Evolutionary conservation across 768 basidiomycete genomes (phyloP).

Genomic region (Lentinus brumalis): DNA sequence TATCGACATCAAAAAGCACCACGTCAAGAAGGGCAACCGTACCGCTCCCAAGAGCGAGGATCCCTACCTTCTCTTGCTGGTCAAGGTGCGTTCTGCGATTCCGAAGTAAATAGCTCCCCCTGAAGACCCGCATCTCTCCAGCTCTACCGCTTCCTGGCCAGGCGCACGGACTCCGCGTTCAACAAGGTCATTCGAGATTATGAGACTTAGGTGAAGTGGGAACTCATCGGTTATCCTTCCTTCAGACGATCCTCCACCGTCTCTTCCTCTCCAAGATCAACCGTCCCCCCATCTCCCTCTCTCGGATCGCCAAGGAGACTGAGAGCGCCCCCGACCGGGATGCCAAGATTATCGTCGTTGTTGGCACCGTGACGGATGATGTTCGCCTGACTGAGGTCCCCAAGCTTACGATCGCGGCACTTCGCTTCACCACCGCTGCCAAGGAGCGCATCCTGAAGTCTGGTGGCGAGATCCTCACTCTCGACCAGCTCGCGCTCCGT

Average conservation of each 20-base stretch:
- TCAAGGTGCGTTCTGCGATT: constrained; percentile 69
- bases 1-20: constrained; percentile 94
- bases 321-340: constrained; percentile 59
- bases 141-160: constrained; percentile 99
- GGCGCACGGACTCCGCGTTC: constrained; percentile 93
- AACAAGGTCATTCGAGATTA: constrained; percentile 69
- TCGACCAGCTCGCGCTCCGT: constrained; percentile 95
- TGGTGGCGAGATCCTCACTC: constrained; percentile 91
- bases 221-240: background rate
- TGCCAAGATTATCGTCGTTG: constrained; percentile 85
- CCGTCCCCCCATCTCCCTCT: constrained; percentile 95
- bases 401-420: constrained; percentile 91
- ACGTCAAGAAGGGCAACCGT: constrained; percentile 97
- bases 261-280: constrained; percentile 98
- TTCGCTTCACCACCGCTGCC: constrained; percentile 91
- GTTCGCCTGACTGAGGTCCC: constrained; percentile 83
- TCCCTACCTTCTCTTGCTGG: constrained; percentile 96
- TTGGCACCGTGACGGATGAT: constrained; percentile 96
- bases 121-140: constrained; percentile 32
- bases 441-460: constrained; percentile 94
- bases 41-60: constrained; percentile 98
- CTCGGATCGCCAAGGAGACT: constrained; percentile 87
- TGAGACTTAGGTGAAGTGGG: background rate
- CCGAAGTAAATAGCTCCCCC: constrained; percentile 2
- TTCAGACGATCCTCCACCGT: constrained; percentile 88